Base-by-base conservation (phyloP, 176 grass and related monocot species). In the Musa beccarii region DNA sequence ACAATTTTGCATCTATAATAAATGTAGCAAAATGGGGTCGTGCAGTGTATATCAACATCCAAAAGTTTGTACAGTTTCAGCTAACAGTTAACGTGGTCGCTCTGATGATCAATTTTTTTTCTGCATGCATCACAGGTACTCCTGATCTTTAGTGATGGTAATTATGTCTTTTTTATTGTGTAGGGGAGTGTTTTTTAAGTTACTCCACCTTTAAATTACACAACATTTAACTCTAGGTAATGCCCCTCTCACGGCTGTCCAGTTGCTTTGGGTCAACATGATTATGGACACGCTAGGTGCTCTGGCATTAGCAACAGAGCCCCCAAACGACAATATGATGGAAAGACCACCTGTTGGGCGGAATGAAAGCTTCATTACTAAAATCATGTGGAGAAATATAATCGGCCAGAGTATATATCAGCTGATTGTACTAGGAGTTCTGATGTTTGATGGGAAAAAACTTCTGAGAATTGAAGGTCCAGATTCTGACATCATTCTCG, bases 41-140 rank as follows among this genome's bases (percentile, higher is more conserved):
- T n/a, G 89, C 93, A 0, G 93, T 96, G 2, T 96, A 96, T 75
- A 96, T 92, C 66, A 96, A 92, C 76, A 96, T 96, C 76, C 93
- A 96, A 77, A 96, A 96, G 65, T 92, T 96, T 63, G 93, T 96
- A 26, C 93, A 96, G 79, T 96, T 96, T 74, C 93, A 96, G 80
- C 82, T 96, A 66, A 96, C 93, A 2, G 93, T 96, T 34, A 96
- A 96, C 51, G 83, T 92, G 0, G 93, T 96, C 2, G 93, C 93
- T 11, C 83, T 96, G 2, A 92, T 96, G 79, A 81, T 96, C 17
- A 96, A 96, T 80, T 96, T 96, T 75, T 55, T 90, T 53, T 96
- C 93, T 12, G 93, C 93, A 59, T 86, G 74, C 10, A 83, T 89
- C 74, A 96, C 89, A 81, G 93, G 93, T 96, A 73, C 11, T 43